A percentile compares a stretch with the other conserved stretches of the same genome.
Evolutionary conservation across 2,329 filamentous ascomycete species (phyloP).

Genomic region (Fusarium agapanthi): DNA sequence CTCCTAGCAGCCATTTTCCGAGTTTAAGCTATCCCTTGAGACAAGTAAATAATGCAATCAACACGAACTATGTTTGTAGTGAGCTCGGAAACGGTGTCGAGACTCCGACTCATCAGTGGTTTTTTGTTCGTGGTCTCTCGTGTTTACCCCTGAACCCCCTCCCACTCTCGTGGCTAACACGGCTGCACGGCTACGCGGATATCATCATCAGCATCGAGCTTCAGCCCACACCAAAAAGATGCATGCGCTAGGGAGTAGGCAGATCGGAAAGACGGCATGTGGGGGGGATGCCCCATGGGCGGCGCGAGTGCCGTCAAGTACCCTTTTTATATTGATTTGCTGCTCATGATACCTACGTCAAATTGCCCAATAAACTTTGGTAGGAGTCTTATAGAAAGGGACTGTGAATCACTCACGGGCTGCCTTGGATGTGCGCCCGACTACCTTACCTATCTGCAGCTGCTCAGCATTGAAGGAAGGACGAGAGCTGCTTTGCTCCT

Average conservation of each 20-base stretch:
- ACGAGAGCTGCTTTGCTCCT: not conserved
- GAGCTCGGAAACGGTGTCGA: not conserved
- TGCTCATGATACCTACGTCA: not conserved
- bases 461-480: not conserved
- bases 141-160: conserved; percentile 19
- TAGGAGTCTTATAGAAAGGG: not conserved
- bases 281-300: conserved; percentile 6
- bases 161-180: not conserved
- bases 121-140: conserved; percentile 1
- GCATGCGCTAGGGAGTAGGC: conserved; percentile 1
- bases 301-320: conserved; percentile 1
- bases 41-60: not conserved
- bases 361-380: not conserved
- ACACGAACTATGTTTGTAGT: not conserved
- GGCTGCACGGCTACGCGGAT: not conserved
- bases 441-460: not conserved
- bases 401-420: not conserved
- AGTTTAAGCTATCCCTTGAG: conserved; percentile 3
- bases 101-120: not conserved
- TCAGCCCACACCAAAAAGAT: conserved; percentile 6
- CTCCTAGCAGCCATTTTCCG: not conserved
- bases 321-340: not conserved
- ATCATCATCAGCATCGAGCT: conserved; percentile 13
- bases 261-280: conserved; percentile 33
- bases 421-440: not conserved